These are phyloP conservation scores for Chrysoporthe cubensis DNA, from an alignment of 2,329 filamentous ascomycete genomes.

Conservation along the genomic window DNA sequence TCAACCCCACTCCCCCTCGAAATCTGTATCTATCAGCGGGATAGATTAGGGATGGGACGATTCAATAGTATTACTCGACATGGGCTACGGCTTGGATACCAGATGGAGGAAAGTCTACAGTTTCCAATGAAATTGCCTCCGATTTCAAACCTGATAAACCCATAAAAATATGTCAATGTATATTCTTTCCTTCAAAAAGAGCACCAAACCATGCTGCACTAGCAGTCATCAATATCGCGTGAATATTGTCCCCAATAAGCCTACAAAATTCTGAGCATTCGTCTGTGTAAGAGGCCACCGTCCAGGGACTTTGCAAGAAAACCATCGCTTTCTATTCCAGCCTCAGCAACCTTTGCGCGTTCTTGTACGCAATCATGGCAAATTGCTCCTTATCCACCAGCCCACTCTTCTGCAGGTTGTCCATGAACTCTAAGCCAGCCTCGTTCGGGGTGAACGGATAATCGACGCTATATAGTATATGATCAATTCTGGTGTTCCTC, in stretches of 20 bases:
- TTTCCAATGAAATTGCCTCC: no score
- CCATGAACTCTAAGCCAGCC: constrained; percentile 3
- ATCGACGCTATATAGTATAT: constrained; percentile 15
- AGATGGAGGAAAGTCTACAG: neutral
- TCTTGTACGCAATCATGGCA: constrained; percentile 9
- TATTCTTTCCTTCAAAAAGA: neutral
- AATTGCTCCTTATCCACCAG: constrained; percentile 13
- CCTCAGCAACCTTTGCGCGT: constrained; percentile 7
- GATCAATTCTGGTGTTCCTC: constrained; percentile 9
- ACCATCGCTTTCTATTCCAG: neutral
- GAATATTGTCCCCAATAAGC: neutral
- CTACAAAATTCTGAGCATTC: neutral
- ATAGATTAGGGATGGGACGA: neutral
- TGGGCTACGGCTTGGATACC: neutral
- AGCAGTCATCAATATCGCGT: neutral
- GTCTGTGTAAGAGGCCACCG: neutral
- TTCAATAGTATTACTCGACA: neutral
- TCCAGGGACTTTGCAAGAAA: neutral
- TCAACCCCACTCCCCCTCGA: neutral
- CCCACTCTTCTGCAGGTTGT: constrained; percentile 5
- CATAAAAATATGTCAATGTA: neutral
- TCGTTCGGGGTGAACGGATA: constrained; percentile 14
- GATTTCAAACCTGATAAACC: neutral
- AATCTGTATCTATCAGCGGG: neutral
- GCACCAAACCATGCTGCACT: neutral